Percentiles rank a stretch among this genome's conserved stretches.
These are phyloP conservation scores for Ceratocystis cacaofunesta DNA, from an alignment of 2,329 filamentous ascomycete genomes.

Conservation along the genomic window DNA sequence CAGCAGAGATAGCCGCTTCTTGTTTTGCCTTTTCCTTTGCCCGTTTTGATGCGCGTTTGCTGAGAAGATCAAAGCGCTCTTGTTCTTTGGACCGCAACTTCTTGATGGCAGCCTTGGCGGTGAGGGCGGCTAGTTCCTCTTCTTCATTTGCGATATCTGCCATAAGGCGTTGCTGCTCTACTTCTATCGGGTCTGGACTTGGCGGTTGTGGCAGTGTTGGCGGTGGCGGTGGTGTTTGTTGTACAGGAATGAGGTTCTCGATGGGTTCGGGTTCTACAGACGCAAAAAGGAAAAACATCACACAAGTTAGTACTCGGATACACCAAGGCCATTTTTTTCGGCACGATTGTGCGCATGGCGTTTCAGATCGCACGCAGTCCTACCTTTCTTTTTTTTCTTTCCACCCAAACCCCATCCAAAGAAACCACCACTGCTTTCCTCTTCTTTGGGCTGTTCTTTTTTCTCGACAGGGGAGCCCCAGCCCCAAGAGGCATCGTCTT, in stretches of 20 bases:
- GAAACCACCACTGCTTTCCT: constrained; percentile 10
- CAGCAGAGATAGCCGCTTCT: constrained; percentile 14
- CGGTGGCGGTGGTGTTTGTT: background rate
- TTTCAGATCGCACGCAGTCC: background rate
- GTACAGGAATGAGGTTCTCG: constrained; percentile 2
- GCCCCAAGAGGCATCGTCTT: constrained; percentile 8
- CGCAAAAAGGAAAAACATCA: background rate
- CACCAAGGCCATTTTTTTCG: background rate
- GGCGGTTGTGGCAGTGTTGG: constrained; percentile 8
- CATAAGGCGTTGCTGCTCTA: constrained; percentile 10
- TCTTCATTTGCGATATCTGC: constrained; percentile 14
- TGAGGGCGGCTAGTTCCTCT: constrained; percentile 5
- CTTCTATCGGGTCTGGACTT: background rate
- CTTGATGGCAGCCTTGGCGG: background rate
- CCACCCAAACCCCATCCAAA: constrained; percentile 2
- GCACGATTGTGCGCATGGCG: background rate
- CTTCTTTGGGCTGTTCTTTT: constrained; percentile 9
- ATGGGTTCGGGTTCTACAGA: constrained; percentile 8
- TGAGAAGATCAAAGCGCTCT: constrained; percentile 12
- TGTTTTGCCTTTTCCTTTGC: constrained; percentile 16
- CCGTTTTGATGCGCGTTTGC: constrained; percentile 11
- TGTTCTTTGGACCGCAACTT: constrained; percentile 5
- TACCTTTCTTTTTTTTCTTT: constrained; percentile 13
- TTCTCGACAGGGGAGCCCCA: constrained; percentile 5
- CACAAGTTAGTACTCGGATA: background rate